These are phyloP conservation scores for Ophiostoma tasmaniense DNA, from an alignment of 2,329 filamentous ascomycete genomes.

Conservation along the genomic window DNA sequence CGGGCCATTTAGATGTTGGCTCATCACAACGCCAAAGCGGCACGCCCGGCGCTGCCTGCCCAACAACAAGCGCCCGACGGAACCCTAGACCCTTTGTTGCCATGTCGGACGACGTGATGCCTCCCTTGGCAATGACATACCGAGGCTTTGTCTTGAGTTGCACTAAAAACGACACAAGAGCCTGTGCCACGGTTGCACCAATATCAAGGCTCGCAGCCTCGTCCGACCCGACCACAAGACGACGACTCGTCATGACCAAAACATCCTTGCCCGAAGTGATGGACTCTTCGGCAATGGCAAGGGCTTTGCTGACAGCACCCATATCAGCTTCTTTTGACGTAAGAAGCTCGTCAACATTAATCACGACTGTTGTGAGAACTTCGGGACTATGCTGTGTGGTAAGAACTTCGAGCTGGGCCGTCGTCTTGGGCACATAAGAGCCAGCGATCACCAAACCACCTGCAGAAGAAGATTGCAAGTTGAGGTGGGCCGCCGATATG, in stretches of 20 bases:
- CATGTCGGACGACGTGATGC: conserved; percentile 51
- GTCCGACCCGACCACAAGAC: conserved; percentile 36
- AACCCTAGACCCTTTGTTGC: conserved; percentile 48
- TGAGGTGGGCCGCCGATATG: neutral
- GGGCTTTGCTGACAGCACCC: neutral
- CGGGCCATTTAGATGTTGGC: conserved; percentile 39
- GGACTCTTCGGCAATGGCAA: neutral
- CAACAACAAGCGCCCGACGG: conserved; percentile 45
- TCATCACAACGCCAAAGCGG: conserved; percentile 31
- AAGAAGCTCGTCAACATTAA: neutral
- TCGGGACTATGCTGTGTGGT: neutral
- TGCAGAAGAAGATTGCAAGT: neutral
- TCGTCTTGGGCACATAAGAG: neutral
- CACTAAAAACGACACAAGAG: conserved; percentile 42
- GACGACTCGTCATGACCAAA: conserved; percentile 33
- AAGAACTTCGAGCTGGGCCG: neutral
- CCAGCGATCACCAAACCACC: neutral
- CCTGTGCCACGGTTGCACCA: conserved; percentile 41
- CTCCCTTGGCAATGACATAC: conserved; percentile 52
- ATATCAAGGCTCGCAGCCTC: conserved; percentile 46
- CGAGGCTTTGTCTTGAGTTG: conserved; percentile 38
- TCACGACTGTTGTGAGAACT: neutral
- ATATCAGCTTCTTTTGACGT: neutral
- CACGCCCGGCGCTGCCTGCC: conserved; percentile 30
- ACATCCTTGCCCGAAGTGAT: neutral